Percentiles rank a stretch among this genome's conserved stretches.
These are phyloP conservation scores for Pseudogymnoascus sp. DNA, from an alignment of 2,329 filamentous ascomycete species.

Conservation along the genomic window DNA sequence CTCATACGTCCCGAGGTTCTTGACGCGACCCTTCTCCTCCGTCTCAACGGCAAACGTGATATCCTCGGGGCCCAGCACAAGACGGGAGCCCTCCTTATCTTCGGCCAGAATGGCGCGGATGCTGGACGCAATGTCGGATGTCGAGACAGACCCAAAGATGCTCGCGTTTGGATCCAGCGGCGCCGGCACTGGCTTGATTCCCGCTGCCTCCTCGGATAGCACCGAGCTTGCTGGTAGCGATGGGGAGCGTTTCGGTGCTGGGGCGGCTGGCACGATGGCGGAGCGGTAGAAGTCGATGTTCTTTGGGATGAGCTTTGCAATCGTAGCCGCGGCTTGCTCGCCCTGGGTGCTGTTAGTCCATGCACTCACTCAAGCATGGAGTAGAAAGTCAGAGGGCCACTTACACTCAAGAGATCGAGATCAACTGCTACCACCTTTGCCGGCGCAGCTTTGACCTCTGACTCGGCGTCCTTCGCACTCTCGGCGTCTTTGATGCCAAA, in stretches of 20 bases:
- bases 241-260: constrained; percentile 27
- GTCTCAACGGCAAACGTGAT: constrained; percentile 37
- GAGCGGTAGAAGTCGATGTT: constrained; percentile 24
- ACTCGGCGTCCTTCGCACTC: not conserved
- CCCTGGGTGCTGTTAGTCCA: constrained; percentile 15
- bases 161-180: constrained; percentile 21
- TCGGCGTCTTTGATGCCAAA: constrained; percentile 24
- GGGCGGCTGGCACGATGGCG: constrained; percentile 27
- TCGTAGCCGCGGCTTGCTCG: constrained; percentile 16
- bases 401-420: constrained; percentile 21
- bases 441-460: not conserved
- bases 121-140: constrained; percentile 39
- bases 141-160: constrained; percentile 45
- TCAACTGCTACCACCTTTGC: constrained; percentile 12
- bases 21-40: constrained; percentile 36
- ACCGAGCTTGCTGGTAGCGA: constrained; percentile 20
- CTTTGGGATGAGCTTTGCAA: constrained; percentile 21
- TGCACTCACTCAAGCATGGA: not conserved
- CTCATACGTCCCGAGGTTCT: constrained; percentile 43
- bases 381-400: constrained; percentile 3
- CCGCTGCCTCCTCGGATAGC: constrained; percentile 27
- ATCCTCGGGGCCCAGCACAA: constrained; percentile 41
- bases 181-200: constrained; percentile 28
- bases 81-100: constrained; percentile 41
- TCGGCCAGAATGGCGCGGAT: constrained; percentile 40